Conservation (phyloP, 2,329 filamentous ascomycete species). For the Falciphora oryzae region DNA sequence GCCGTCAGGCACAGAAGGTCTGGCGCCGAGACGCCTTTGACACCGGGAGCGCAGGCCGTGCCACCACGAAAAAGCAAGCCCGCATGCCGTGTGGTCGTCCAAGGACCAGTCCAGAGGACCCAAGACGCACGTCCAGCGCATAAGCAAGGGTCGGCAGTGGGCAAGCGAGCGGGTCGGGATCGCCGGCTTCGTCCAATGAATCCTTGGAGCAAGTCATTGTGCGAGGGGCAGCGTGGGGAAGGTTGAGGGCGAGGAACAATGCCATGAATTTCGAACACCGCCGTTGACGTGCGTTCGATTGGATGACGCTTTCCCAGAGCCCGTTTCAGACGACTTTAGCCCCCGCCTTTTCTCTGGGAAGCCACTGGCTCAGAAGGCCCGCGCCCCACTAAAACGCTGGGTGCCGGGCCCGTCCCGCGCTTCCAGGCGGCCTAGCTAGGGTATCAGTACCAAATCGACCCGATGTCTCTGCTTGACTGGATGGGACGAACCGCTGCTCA, state of each 20-base stretch:
- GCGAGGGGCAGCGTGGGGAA: background rate
- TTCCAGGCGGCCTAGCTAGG: background rate
- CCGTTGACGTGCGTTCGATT: conserved; percentile 13
- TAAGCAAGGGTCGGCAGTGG: conserved; percentile 1
- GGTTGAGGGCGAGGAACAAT: background rate
- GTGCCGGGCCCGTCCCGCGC: background rate
- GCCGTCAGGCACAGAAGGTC: background rate
- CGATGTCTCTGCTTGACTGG: background rate
- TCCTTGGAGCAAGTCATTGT: conserved; percentile 1
- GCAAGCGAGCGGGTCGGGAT: background rate
- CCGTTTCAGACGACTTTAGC: conserved; percentile 16
- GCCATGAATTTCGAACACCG: conserved; percentile 9
- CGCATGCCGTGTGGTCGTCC: conserved; percentile 3
- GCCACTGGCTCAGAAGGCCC: background rate
- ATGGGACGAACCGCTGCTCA: background rate
- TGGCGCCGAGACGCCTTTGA: conserved; percentile 2
- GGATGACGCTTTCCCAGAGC: conserved; percentile 10
- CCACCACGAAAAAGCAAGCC: background rate
- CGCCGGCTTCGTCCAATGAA: conserved; percentile 11
- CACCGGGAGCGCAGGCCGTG: background rate
- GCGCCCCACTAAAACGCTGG: background rate
- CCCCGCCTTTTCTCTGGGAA: background rate
- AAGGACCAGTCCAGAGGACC: background rate
- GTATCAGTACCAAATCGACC: background rate
- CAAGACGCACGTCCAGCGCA: conserved; percentile 4